Base-by-base conservation (phyloP, 768 basidiomycete species). In the Brasilioporus rufonigricans region DNA sequence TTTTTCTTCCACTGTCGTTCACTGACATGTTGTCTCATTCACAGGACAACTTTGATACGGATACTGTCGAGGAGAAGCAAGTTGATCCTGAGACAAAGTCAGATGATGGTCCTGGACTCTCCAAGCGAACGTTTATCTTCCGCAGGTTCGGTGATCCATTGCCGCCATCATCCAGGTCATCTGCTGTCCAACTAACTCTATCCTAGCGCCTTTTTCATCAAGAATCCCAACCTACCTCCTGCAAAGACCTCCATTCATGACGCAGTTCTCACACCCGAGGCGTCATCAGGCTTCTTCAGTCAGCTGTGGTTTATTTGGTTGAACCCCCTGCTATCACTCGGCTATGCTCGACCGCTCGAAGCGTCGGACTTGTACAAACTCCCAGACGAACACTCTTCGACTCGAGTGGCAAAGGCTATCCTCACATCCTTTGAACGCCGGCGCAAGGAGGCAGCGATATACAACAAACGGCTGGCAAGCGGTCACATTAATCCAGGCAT, bases 291-390 rank as follows among this genome's bases (percentile, higher is more conserved):
- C 38, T 79, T 82, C 67, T 78, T 83, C 57, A 79, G 74, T 60
- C 64, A 80, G 7, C 58, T 91, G 3, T 85, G 82, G 31, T 95
- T 92, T 60, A 69, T 71, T 44, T 94, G 93, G 92, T 77, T 94
- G n/a, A 84, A 83, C 3, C 80, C 83, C 4, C 71, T 94, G 24
- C 77, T 95, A 58, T 68, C 74, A 10, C 74, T 93, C 13, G 93
- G 93, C 9, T 92, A 91, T 64, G 79, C 83, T 9, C 81, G 93
- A 11, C 89, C 93, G 1, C 77, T 96, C 2, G 87, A 93, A 63
- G 84, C 85, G 0, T 71, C 86, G 0, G 93, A 95, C 70, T 76
- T 95, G 4, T 93, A 86, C 77, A 88, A 83, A 69, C 81, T 94
- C 26, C 84, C 84, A 53, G 80, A 84, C 33, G 68, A 80, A 19